Conservation (phyloP, 169 alveolate species). For the Miamiensis avidus region DNA sequence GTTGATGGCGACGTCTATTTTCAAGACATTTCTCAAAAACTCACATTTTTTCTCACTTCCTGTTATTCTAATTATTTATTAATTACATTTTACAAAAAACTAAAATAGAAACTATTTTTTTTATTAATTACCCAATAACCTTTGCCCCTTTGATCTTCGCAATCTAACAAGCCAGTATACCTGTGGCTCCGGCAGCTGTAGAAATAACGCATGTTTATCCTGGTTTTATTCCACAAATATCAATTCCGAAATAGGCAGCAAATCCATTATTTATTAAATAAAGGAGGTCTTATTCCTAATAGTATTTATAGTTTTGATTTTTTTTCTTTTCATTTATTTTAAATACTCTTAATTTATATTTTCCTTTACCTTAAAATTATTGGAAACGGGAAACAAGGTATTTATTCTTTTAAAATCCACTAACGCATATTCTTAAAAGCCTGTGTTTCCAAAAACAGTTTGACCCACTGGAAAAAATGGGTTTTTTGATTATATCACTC, state of each 20-base stretch:
- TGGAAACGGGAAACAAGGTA: conserved; percentile 12
- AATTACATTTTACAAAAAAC: neutral
- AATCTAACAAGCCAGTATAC: conserved; percentile 45
- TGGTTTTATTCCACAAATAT: conserved; percentile 22
- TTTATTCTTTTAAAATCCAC: conserved; percentile 19
- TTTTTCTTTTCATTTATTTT: no score
- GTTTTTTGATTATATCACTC: conserved; percentile 27
- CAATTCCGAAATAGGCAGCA: conserved; percentile 43
- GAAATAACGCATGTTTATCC: conserved; percentile 50
- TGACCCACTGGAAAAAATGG: conserved; percentile 33
- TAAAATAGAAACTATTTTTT: neutral
- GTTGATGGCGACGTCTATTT: conserved; percentile 40
- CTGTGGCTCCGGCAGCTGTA: conserved; percentile 69
- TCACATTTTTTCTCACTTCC: conserved; percentile 45
- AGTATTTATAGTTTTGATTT: no score
- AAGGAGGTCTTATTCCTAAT: conserved; percentile 16
- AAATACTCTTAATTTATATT: no score
- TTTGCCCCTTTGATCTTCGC: conserved; percentile 42
- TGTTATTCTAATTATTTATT: conserved; percentile 15
- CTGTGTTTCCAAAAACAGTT: conserved; percentile 39
- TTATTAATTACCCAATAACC: conserved; percentile 6
- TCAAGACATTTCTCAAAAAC: conserved; percentile 23
- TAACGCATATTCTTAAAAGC: conserved; percentile 35
- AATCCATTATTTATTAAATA: conserved; percentile 37
- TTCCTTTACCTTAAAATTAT: neutral